Percentiles rank a stretch among this genome's conserved stretches.
Conservation (phyloP, 2,329 filamentous ascomycete genomes). For the Calonectria hawksworthii region DNA sequence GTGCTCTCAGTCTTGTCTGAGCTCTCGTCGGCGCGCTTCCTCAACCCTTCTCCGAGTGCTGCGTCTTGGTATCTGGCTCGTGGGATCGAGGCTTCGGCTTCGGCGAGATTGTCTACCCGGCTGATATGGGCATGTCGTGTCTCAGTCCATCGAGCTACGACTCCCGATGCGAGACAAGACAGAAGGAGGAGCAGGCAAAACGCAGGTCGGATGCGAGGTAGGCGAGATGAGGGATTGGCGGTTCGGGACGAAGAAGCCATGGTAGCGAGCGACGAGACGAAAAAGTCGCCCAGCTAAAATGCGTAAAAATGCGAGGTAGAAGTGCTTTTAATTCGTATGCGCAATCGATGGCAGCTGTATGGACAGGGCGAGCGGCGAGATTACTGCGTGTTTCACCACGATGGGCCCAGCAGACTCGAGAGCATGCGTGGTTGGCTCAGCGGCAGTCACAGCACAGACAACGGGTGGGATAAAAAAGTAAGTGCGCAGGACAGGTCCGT, state of each 20-base stretch:
- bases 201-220: slow-evolving; percentile 31
- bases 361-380: slow-evolving; percentile 33
- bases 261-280: slow-evolving; percentile 37
- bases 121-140: slow-evolving; percentile 21
- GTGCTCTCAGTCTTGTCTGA: background rate
- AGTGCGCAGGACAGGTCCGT: slow-evolving; percentile 8
- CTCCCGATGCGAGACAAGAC: slow-evolving; percentile 41
- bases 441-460: slow-evolving; percentile 26
- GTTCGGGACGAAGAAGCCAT: slow-evolving; percentile 33
- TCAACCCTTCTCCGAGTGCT: slow-evolving; percentile 7
- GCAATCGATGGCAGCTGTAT: slow-evolving; percentile 17
- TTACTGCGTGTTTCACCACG: slow-evolving; percentile 45
- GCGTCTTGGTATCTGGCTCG: background rate
- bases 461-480: slow-evolving; percentile 10
- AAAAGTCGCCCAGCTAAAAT: slow-evolving; percentile 25
- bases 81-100: background rate
- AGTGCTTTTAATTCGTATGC: slow-evolving; percentile 14
- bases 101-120: background rate
- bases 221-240: slow-evolving; percentile 11
- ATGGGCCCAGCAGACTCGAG: slow-evolving; percentile 34
- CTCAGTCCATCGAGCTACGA: slow-evolving; percentile 35
- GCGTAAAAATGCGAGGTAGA: background rate
- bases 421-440: slow-evolving; percentile 29
- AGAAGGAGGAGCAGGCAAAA: slow-evolving; percentile 37
- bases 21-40: slow-evolving; percentile 26